Evolutionary conservation across 2,329 filamentous ascomycete species (phyloP).

Genomic region (Colletotrichum tamarilloi): DNA sequence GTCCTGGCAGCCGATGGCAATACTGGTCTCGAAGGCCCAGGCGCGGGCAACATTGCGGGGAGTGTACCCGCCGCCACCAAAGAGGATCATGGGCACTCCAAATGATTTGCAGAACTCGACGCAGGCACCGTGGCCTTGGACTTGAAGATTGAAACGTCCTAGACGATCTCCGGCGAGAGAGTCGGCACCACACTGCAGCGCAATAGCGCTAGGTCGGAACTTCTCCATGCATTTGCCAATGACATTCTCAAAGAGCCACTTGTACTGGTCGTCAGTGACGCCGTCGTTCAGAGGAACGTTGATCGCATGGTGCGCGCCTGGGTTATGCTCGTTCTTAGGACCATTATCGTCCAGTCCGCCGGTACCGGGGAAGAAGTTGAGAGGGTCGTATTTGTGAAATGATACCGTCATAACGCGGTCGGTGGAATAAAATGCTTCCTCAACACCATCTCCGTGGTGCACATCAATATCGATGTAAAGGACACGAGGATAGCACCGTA

Average conservation of each 20-base stretch:
- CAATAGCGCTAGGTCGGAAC: constrained; percentile 91
- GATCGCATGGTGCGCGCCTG: constrained; percentile 88
- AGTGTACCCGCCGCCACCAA: constrained; percentile 96
- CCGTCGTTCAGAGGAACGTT: constrained; percentile 93
- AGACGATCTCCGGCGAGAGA: constrained; percentile 93
- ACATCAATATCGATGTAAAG: constrained; percentile 96
- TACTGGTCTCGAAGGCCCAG: constrained; percentile 96
- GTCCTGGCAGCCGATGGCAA: constrained; percentile 81
- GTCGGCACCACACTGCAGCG: constrained; percentile 95
- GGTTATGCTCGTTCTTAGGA: constrained; percentile 83
- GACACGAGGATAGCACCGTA: constrained; percentile 84
- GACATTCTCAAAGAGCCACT: constrained; percentile 83
- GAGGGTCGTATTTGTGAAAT: constrained; percentile 94
- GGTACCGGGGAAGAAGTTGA: constrained; percentile 88
- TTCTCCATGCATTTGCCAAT: constrained; percentile 82
- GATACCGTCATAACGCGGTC: constrained; percentile 93
- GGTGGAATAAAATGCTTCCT: constrained; percentile 90
- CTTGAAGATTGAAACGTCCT: constrained; percentile 96
- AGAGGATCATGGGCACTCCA: constrained; percentile 84
- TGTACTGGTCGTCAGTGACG: constrained; percentile 91
- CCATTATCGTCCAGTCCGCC: constrained; percentile 89
- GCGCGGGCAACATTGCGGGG: constrained; percentile 95
- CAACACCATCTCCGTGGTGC: constrained; percentile 90
- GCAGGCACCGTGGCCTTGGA: constrained; percentile 92
- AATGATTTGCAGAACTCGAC: constrained; percentile 89